Base-by-base conservation (phyloP, 2,329 filamentous ascomycete genomes). In the Thelonectria rubi region DNA sequence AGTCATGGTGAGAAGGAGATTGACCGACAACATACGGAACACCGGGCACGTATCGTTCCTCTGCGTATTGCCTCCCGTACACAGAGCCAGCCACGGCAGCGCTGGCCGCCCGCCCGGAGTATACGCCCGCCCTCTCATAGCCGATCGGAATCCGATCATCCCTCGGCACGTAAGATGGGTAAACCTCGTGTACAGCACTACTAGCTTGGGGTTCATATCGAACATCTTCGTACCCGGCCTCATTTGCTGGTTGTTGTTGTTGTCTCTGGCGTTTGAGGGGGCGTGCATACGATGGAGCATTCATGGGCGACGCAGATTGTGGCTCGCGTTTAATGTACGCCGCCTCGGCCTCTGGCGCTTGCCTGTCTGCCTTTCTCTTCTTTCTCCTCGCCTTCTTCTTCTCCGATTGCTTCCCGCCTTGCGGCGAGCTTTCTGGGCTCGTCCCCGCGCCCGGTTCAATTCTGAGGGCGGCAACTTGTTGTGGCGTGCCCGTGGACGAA, bases 271-370 rank as follows among this genome's bases (percentile, higher is more conserved):
- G 83, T 72, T 89, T 90, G 66, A 78, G 79, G 10, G 87, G 84
- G 50, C 86, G 81, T 32, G 80, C 74, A 62, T 83, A 81, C n/a
- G 83, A 79, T 18, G 82, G 81, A 17, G 81, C 81, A 62, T 78
- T 78, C 52, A 88, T 74, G 9, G 86, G 87, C 7, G 87, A 89
- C 1, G 85, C 84, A 2, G 88, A 90, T 49, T 80, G 81, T n/a
- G 88, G 88, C 71, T 91, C 88, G 21, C 82, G 77, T 70, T 90
- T 91, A 68, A 90, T 88, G 65, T 82, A 81, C 34, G 80, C 82
- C 39, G 74, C 75, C 53, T 82, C 80, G 43, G 76, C 72, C 63
- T 83, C 83, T 51, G 74, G 77, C 72, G 75, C 80, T 78, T 80
- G 80, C 69, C 76, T 78, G 62, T 84, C 84, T 43, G 80, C 80